Percentiles rank a stretch among this genome's conserved stretches.
Evolutionary conservation across 2,329 filamentous ascomycete species (phyloP).

Genomic region (Colletotrichum sp.): DNA sequence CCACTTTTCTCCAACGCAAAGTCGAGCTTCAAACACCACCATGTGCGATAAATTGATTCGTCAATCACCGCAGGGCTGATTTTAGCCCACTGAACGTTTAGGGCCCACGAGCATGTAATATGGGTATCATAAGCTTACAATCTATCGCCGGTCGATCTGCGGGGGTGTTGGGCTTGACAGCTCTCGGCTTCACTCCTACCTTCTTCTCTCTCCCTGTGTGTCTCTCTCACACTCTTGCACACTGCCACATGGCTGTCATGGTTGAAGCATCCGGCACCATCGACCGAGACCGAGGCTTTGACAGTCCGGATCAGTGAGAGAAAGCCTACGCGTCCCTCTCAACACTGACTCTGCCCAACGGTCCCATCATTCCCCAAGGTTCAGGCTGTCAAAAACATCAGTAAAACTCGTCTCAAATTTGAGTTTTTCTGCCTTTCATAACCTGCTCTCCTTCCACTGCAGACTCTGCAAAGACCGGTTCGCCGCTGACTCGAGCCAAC

Average conservation of each 20-base stretch:
- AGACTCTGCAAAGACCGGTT: neutral
- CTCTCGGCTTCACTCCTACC: neutral
- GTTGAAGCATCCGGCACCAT: neutral
- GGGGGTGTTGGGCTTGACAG: neutral
- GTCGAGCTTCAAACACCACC: slow-evolving; percentile 8
- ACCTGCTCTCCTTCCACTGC: neutral
- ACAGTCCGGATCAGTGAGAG: neutral
- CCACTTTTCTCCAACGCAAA: slow-evolving; percentile 15
- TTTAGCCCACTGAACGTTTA: neutral
- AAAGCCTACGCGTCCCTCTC: neutral
- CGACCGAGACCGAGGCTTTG: neutral
- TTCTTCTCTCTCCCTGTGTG: neutral
- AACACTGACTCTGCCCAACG: neutral
- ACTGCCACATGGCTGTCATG: neutral
- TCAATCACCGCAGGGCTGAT: slow-evolving; percentile 11
- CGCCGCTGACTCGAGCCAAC: neutral
- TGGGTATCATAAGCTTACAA: slow-evolving; percentile 12
- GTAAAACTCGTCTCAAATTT: slow-evolving; percentile 14
- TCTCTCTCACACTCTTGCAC: neutral
- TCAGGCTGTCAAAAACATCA: slow-evolving; percentile 10
- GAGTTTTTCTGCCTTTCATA: neutral
- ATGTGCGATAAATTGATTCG: slow-evolving; percentile 1
- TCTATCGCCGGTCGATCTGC: neutral
- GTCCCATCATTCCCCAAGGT: neutral
- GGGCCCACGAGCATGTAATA: slow-evolving; percentile 6